phyloP scores from a whole-genome alignment of 2,329 filamentous ascomycete genomes.

The Ophiostoma australiae region DNA sequence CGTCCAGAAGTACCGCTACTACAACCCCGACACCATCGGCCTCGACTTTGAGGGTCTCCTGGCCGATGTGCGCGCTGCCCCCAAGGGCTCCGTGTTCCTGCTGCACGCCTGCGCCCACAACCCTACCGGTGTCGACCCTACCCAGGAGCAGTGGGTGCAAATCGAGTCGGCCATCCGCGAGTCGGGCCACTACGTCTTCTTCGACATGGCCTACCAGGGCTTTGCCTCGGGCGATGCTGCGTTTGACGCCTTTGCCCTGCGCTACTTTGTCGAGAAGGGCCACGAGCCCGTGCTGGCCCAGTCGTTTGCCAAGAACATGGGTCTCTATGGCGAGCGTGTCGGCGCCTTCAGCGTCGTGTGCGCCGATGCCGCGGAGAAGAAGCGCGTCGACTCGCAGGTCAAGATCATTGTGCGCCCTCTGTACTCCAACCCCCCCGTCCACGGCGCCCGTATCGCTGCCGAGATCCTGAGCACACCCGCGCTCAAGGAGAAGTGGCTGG shows the following conservation, averaged over 20 bases:
- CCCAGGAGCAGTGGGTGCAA: conserved; percentile 83
- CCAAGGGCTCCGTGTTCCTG: conserved; percentile 80
- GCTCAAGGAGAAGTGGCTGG: conserved; percentile 90
- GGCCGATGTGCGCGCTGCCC: conserved; percentile 82
- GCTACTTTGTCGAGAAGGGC: conserved; percentile 88
- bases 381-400: conserved; percentile 92
- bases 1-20: conserved; percentile 96
- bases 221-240: conserved; percentile 91
- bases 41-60: conserved; percentile 95
- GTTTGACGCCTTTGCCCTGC: conserved; percentile 87
- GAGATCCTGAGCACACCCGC: conserved; percentile 81
- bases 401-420: conserved; percentile 96
- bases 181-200: conserved; percentile 88
- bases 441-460: conserved; percentile 90
- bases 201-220: conserved; percentile 99
- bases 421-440: conserved; percentile 97
- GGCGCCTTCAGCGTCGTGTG: conserved; percentile 93
- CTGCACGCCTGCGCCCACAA: conserved; percentile 98
- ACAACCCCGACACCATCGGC: conserved; percentile 97
- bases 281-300: conserved; percentile 85
- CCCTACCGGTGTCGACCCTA: conserved; percentile 94
- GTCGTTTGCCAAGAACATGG: conserved; percentile 99
- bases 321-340: conserved; percentile 96
- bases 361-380: conserved; percentile 70
- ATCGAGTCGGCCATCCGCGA: conserved; percentile 83